phyloP scores from a whole-genome alignment of 345 rosid genomes.

The Brassica juncea region DNA sequence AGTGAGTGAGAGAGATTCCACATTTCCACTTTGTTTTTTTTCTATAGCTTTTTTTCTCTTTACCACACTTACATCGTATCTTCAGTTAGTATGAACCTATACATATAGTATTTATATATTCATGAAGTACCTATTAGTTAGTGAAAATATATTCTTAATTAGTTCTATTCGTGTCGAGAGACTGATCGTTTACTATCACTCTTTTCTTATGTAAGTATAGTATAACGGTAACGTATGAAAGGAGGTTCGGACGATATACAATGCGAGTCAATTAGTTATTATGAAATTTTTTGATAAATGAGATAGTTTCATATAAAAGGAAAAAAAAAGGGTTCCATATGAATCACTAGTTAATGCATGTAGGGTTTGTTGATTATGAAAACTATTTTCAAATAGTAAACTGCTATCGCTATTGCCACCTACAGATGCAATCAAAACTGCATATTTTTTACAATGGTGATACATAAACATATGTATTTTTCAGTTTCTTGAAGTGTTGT shows the following conservation, averaged over 20 bases:
- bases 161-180: background rate
- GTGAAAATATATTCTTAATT: background rate
- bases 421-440: background rate
- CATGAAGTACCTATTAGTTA: background rate
- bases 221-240: background rate
- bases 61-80: constrained; percentile 6
- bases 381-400: background rate
- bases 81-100: background rate
- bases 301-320: background rate
- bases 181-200: background rate
- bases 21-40: background rate
- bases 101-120: too few relatives aligned
- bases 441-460: background rate
- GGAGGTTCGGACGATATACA: background rate
- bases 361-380: background rate
- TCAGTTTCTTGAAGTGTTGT: background rate
- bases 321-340: background rate
- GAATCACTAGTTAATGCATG: background rate
- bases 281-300: background rate
- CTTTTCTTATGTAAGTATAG: background rate
- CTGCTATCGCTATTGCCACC: background rate
- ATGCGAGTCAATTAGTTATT: background rate
- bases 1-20: background rate
- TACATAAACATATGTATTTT: background rate
- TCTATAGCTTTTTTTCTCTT: background rate